phyloP scores from a whole-genome alignment of 495 filamentous ascomycete species.

The Podospora pseudoanserina region DNA sequence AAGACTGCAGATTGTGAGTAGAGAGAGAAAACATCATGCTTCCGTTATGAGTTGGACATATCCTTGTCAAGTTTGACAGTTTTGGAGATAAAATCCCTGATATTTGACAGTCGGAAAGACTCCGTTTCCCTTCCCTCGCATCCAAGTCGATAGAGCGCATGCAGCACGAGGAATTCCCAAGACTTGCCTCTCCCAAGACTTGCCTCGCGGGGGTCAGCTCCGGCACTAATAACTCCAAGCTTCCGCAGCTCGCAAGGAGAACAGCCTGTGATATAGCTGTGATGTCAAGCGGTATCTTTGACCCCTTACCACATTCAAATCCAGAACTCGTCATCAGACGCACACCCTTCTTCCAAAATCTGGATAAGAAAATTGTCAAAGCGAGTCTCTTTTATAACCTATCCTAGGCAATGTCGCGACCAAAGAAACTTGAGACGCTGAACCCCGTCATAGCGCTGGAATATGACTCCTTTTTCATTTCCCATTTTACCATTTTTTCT shows the following conservation, averaged over 20 bases:
- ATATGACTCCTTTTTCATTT: neutral
- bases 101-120: too few relatives aligned
- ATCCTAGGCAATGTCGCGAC: neutral
- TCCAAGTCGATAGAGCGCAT: too few relatives aligned
- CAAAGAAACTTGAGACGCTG: neutral
- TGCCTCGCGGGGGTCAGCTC: neutral
- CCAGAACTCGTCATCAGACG: neutral
- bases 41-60: neutral
- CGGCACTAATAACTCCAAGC: neutral
- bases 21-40: neutral
- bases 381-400: conserved; percentile 1
- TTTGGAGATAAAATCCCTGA: neutral
- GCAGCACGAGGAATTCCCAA: neutral
- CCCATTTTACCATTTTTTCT: conserved; percentile 10
- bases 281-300: neutral
- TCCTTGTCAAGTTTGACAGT: neutral
- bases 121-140: too few relatives aligned
- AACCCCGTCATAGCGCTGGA: neutral
- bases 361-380: neutral
- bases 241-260: neutral
- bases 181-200: neutral
- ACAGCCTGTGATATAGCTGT: neutral
- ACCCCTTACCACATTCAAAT: neutral
- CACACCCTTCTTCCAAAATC: neutral
- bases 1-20: neutral